A percentile compares a stretch with the other conserved stretches of the same genome.
phyloP scores from a whole-genome alignment of 2,329 filamentous ascomycete genomes.

The Mycocentrospora acerina region DNA sequence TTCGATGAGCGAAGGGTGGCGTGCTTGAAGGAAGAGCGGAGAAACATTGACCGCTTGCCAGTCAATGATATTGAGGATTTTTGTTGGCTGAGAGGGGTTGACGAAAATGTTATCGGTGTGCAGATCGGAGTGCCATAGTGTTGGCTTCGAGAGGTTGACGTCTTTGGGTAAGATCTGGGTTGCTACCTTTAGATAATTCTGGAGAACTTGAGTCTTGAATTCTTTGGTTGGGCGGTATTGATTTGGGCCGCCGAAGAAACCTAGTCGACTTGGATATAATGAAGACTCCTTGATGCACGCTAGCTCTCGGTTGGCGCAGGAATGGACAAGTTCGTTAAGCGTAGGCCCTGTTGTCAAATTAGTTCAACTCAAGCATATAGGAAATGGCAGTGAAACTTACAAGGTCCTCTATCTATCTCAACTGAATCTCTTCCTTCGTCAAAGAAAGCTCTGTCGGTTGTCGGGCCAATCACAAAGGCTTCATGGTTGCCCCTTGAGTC shows the following conservation, averaged over 20 bases:
- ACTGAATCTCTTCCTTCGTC: constrained; percentile 17
- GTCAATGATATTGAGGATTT: constrained; percentile 37
- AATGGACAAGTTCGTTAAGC: constrained; percentile 14
- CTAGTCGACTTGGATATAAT: constrained; percentile 14
- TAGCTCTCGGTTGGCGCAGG: constrained; percentile 16
- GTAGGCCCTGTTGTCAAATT: constrained; percentile 16
- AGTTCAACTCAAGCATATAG: constrained; percentile 12
- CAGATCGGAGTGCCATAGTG: constrained; percentile 36
- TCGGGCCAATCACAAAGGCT: constrained; percentile 15
- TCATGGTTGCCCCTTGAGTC: constrained; percentile 9
- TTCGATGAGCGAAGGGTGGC: constrained; percentile 27
- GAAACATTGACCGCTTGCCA: constrained; percentile 35
- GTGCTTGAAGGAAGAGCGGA: constrained; percentile 29
- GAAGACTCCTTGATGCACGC: constrained; percentile 19
- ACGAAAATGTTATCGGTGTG: constrained; percentile 39
- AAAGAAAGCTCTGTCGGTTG: constrained; percentile 18
- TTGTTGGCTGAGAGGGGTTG: constrained; percentile 26
- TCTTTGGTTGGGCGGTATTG: constrained; percentile 25
- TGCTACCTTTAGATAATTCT: constrained; percentile 28
- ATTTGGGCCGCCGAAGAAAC: constrained; percentile 22
- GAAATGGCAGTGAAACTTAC: constrained; percentile 13
- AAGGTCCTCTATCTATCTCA: constrained; percentile 17
- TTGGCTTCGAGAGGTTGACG: constrained; percentile 18
- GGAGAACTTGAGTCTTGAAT: constrained; percentile 24
- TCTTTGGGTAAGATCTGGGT: constrained; percentile 24